phyloP scores from a whole-genome alignment of 805 yeast genomes.

The Schwanniomyces pseudopolymorphus region DNA sequence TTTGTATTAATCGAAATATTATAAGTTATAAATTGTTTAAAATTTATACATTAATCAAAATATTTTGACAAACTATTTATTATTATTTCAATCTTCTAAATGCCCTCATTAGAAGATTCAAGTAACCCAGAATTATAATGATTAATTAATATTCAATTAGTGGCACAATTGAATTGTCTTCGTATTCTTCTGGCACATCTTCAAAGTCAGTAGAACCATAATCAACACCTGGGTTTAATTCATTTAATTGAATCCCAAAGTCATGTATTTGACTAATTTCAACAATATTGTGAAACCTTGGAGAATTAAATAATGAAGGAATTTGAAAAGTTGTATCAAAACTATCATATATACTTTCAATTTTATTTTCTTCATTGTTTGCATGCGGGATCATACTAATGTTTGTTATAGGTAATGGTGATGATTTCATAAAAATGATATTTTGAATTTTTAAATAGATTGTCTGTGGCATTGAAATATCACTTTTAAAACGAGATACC shows the following conservation, averaged over 20 bases:
- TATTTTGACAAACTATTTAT: too few relatives aligned
- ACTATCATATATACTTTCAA: background rate
- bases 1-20: too few relatives aligned
- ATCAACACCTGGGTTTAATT: background rate
- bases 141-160: too few relatives aligned
- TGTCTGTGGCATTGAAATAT: conserved; percentile 18
- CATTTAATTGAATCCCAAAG: background rate
- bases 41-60: too few relatives aligned
- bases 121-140: too few relatives aligned
- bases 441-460: conserved; percentile 18
- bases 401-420: background rate
- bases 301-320: background rate
- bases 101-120: too few relatives aligned
- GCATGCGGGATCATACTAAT: background rate
- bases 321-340: background rate
- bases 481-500: conserved; percentile 22
- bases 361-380: too few relatives aligned
- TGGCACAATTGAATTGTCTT: too few relatives aligned
- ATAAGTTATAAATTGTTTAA: too few relatives aligned
- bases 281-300: background rate
- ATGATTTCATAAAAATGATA: conserved; percentile 5
- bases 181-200: too few relatives aligned
- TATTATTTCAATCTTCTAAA: too few relatives aligned
- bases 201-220: too few relatives aligned
- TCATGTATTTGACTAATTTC: background rate